Evolutionary conservation across 371 early-diverging fungal genomes (phyloP).

Genomic region (Choanephora cucurbitarum): DNA sequence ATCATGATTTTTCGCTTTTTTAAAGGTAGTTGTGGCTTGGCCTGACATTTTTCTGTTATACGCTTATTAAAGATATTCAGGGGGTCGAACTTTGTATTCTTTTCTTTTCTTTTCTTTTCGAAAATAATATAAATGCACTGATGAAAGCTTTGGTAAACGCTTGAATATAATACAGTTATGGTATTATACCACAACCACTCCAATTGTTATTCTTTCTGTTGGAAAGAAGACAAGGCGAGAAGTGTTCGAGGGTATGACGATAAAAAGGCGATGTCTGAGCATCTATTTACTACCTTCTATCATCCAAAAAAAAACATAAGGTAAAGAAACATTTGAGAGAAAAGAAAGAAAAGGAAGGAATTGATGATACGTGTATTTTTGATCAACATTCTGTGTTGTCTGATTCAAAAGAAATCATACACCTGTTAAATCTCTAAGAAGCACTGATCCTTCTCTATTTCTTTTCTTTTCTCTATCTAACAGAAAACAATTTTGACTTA

Average conservation of each 20-base stretch:
- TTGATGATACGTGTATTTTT: constrained; percentile 24
- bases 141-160: constrained; percentile 30
- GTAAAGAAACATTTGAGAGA: constrained; percentile 4
- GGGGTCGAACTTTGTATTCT: too few relatives aligned
- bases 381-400: constrained; percentile 26
- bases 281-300: constrained; percentile 2
- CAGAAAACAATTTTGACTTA: background rate
- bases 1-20: too few relatives aligned
- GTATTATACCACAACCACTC: constrained; percentile 15
- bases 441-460: constrained; percentile 19
- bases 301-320: background rate
- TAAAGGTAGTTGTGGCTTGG: too few relatives aligned
- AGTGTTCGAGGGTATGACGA: constrained; percentile 26
- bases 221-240: constrained; percentile 1
- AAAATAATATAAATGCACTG: constrained; percentile 14
- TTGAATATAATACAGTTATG: constrained; percentile 7
- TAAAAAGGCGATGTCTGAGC: constrained; percentile 27
- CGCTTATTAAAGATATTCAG: too few relatives aligned
- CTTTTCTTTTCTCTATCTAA: background rate
- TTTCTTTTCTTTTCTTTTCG: constrained; percentile 3
- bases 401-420: constrained; percentile 19
- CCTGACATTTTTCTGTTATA: too few relatives aligned
- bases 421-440: constrained; percentile 29
- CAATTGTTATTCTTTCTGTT: background rate
- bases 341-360: constrained; percentile 1